Evolutionary conservation across 441 rosid genomes (phyloP), one percentile per base, ranked within the genome.

Genomic region (Melastoma candidum): DNA sequence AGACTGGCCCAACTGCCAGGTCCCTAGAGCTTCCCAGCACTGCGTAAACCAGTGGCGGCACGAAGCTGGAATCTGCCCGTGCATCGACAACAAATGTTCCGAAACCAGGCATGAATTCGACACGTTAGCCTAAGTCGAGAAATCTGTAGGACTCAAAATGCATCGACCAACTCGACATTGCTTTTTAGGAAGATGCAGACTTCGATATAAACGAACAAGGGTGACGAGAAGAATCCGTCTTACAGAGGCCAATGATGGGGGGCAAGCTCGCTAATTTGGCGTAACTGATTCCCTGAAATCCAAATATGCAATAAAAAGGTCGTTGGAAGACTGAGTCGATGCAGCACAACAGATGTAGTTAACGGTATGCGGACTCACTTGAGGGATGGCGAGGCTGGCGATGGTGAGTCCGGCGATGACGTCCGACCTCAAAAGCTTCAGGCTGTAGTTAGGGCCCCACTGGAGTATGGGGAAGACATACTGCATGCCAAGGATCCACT

Each of bases 341-440:
- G 11, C 5, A 4, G 41, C 8, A 32, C 8, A 32, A 8, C 41
- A 4, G 8, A 4, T 32, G 41, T 32, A 32, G 41, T 32, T 4
- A 17, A 4, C 7, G 36, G 5, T 29, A 3, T 29, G 3, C 36
- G 3, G 5, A 6, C 36, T 29, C 41, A 82, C 96, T 93, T 88
- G 97, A 47, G 95, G 97, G 71, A 90, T 90, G 70, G 97, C 97
- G 61, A 90, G 71, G 74, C 97, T 90, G 41, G 97, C 96, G 73
- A 90, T 90, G 64, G 97, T 87, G 60, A 87, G 94, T 49, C 97
- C 97, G 3, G 97, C 63, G 60, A 90, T 70, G 54, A 90, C 49
- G 66, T 90, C 97, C 8, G 97, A 90, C 74, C 78, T 90, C 68
- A 90, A 77, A 58, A 82, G 83, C 1, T 49, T 58, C 74, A 90